Evolutionary conservation across 2,329 filamentous ascomycete genomes (phyloP).

Genomic region (Fusarium camptoceras): DNA sequence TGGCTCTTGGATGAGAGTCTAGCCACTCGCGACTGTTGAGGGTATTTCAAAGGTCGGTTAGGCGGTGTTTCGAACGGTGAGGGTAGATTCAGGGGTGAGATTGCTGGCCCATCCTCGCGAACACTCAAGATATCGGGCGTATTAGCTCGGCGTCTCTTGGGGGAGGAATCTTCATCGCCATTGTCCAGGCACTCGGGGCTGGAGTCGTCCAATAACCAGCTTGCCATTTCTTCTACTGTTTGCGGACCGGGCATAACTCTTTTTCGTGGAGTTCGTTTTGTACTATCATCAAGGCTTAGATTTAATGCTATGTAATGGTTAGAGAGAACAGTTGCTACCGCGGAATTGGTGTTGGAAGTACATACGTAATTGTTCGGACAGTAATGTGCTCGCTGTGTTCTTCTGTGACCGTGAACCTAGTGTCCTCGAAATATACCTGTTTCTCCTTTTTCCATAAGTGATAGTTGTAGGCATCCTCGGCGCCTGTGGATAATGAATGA

Average conservation of each 20-base stretch:
- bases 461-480: conserved; percentile 42
- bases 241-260: conserved; percentile 8
- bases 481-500: background rate
- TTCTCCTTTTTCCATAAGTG: conserved; percentile 50
- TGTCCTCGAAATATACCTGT: conserved; percentile 44
- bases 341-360: background rate
- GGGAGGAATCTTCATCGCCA: conserved; percentile 2
- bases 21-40: conserved; percentile 12
- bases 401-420: conserved; percentile 47
- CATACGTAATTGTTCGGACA: conserved; percentile 37
- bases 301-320: conserved; percentile 7
- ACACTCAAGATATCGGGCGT: background rate
- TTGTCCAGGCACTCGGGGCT: conserved; percentile 15
- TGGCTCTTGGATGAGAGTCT: conserved; percentile 21
- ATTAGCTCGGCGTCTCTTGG: conserved; percentile 17
- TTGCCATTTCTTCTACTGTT: conserved; percentile 48
- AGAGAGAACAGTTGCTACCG: background rate
- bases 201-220: conserved; percentile 47
- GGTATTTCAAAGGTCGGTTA: background rate
- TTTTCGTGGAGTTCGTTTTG: conserved; percentile 25
- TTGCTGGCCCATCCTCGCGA: background rate
- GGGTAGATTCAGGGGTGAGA: conserved; percentile 24
- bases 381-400: conserved; percentile 25
- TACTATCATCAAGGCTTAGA: background rate
- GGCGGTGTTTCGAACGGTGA: conserved; percentile 18